Base-by-base conservation (phyloP, 2,329 filamentous ascomycete genomes). In the Tolypocladium cylindrosporum region DNA sequence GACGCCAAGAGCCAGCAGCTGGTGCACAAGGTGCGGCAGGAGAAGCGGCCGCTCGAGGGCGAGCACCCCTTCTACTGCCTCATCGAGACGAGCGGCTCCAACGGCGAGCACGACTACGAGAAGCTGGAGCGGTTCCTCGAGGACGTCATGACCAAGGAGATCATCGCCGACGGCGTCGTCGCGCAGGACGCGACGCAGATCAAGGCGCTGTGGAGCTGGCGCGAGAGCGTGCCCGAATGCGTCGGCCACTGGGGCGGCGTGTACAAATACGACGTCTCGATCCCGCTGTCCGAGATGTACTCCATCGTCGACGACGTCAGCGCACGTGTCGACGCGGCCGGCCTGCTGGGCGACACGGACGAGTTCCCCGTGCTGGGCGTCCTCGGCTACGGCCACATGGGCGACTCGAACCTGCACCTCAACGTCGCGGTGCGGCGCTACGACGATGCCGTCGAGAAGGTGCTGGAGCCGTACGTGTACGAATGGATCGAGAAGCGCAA, bases 381-480 rank as follows among this genome's bases (percentile, higher is more conserved):
- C n/a, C 85, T 97, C 24, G 94, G 94, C 24, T 99, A 97, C 69
- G 94, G 94, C 40, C 94, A 99, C 72, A 97, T 99, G 92, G 95
- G 94, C 43, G 94, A 99, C 74, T 86, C 89, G 4, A 99, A 99
- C 74, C 75, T 99, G 63, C 95, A 99, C 74, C 79, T 99, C 64
- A 99, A 99, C 73, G 83, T 99, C 40, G 82, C 89, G 1, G 88
- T 90, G 21, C 79, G 92, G 61, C 78, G 87, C 61, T 97, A 94
- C 73, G 90, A 94, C 73, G 89, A 92, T 74, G 79, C 84, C 58
- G 90, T 99, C 34, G 94, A 99, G 76, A 84, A 89, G 73, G 79
- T 84, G 34, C 81, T 99, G 43, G 94, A 99, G 77, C 94, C 95
- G 0, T 99, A 89, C 75, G 90, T 99, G 31, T 99, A 97, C 70